Percentiles rank a stretch among this genome's conserved stretches.
These are phyloP conservation scores for Pistacia integerrima DNA, from an alignment of 345 rosid species.

Conservation along the genomic window DNA sequence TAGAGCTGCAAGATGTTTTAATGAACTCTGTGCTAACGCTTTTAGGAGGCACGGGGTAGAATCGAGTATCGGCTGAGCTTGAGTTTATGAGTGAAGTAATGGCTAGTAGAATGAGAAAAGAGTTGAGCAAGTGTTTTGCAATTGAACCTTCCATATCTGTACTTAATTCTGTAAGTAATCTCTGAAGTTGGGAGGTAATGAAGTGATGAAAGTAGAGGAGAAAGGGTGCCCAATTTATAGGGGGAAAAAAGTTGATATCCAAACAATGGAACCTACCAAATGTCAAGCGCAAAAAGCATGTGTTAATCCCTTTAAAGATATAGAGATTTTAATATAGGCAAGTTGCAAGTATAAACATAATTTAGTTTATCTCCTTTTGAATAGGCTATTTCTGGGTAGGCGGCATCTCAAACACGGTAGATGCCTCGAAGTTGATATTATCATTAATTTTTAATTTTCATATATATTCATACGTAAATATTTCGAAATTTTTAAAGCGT, in stretches of 20 bases:
- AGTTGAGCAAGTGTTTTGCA: conserved; percentile 10
- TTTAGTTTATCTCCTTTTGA: not conserved
- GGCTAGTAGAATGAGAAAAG: conserved; percentile 24
- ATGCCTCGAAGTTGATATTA: not conserved
- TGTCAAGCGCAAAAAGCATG: not conserved
- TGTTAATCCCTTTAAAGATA: not conserved
- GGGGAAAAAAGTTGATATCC: not conserved
- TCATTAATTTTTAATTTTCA: not conserved
- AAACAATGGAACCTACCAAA: not conserved
- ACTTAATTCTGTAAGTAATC: no score
- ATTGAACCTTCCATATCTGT: conserved; percentile 13
- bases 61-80: conserved; percentile 28
- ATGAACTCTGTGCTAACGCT: conserved; percentile 50
- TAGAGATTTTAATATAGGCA: not conserved
- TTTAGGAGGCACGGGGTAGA: not conserved
- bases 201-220: conserved; percentile 15
- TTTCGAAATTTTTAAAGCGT: no score
- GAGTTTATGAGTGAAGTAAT: conserved; percentile 16
- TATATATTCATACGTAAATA: no score
- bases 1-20: conserved; percentile 53
- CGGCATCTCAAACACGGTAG: not conserved
- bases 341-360: not conserved
- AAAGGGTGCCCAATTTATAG: conserved; percentile 25
- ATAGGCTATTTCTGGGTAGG: not conserved
- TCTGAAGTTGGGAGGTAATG: not conserved